Percentiles rank a stretch among this genome's conserved stretches.
Conservation (phyloP, 352 stramenopile genomes). For the Globisporangium cederbergense region DNA sequence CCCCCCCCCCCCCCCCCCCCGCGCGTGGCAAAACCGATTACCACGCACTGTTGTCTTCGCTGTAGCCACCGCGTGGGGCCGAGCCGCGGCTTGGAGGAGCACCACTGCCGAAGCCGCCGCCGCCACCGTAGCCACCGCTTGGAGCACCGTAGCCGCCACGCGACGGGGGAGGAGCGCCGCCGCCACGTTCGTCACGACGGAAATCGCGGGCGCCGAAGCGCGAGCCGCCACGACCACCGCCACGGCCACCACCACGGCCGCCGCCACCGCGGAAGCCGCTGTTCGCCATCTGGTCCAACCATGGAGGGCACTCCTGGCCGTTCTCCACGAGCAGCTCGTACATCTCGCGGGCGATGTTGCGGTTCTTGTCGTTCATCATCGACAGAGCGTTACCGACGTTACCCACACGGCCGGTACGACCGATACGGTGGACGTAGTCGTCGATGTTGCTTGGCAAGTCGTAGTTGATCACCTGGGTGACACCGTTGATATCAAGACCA, state of each 20-base stretch:
- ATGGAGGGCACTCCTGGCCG: conserved; percentile 92
- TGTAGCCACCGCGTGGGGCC: conserved; percentile 39
- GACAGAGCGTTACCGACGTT: conserved; percentile 96
- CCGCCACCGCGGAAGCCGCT: conserved; percentile 69
- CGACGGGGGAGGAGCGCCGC: conserved; percentile 13
- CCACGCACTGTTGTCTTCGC: conserved; percentile 87
- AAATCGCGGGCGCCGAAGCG: conserved; percentile 88
- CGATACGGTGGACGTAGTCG: conserved; percentile 99
- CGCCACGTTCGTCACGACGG: conserved; percentile 71
- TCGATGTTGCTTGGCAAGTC: conserved; percentile 98
- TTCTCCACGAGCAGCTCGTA: conserved; percentile 96
- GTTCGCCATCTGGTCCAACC: conserved; percentile 93
- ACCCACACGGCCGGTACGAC: conserved; percentile 97
- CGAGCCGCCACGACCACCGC: conserved; percentile 55
- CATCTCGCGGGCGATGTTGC: conserved; percentile 96
- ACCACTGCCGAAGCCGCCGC: conserved; percentile 20
- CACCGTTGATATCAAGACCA: conserved; percentile 98
- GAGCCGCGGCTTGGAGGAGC: conserved; percentile 35
- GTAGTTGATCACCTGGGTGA: conserved; percentile 98
- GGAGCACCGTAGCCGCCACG: conserved; percentile 26
- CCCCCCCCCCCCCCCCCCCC: too few relatives aligned
- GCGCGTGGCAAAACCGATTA: conserved; percentile 36
- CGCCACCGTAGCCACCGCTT: conserved; percentile 27
- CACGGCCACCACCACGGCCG: conserved; percentile 38
- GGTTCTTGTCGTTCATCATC: conserved; percentile 99